Base-by-base conservation (phyloP, 352 stramenopile species). In the Phytophthora palmivora region DNA sequence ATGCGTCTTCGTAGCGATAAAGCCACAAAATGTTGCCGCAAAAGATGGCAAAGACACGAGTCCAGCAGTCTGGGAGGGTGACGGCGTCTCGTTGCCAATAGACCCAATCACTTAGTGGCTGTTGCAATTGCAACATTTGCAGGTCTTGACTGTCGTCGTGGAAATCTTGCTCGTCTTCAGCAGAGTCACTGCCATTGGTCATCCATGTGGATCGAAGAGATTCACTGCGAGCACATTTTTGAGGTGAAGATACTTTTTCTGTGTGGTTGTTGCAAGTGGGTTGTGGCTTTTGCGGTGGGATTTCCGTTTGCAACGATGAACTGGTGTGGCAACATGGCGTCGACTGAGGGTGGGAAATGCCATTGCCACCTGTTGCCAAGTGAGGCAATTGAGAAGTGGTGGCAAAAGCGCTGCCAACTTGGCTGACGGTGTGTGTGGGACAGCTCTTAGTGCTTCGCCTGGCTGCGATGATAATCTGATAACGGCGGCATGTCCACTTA, bases 1-100 rank as follows among this genome's bases (percentile, higher is more conserved):
- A 73, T 6, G 72, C 72, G 46, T 78, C 59, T 34, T 82, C 70
- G 45, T 79, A 84, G 34, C 70, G 63, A 32, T 84, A 81, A 14
- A 84, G 65, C 55, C 68, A 80, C 18, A 84, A 37, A 16, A 56
- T 26, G 22, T 68, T 53, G 45, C 59, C 58, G 32, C 53, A 68
- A 32, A 81, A 72, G n/a, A 84, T 64, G 18, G 75, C 75, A 48
- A 81, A 84, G 11, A 84, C 72, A n/a, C 59, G 41, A 10, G 75
- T 84, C 75, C 75, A 84, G 52, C 68, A 81, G 28, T 79, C 43
- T 3, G 75, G 75, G 1, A 79, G 67, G 16, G 47, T n/a, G 16
- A 60, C 50, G 9, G 50, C 56, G 47, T 80, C 64, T 5, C 68
- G 63, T 51, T 83, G 74, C 71, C 71, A 83, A 42, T 83, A 80